phyloP scores from a whole-genome alignment of 2,329 filamentous ascomycete species.

The Coleophoma cylindrospora region DNA sequence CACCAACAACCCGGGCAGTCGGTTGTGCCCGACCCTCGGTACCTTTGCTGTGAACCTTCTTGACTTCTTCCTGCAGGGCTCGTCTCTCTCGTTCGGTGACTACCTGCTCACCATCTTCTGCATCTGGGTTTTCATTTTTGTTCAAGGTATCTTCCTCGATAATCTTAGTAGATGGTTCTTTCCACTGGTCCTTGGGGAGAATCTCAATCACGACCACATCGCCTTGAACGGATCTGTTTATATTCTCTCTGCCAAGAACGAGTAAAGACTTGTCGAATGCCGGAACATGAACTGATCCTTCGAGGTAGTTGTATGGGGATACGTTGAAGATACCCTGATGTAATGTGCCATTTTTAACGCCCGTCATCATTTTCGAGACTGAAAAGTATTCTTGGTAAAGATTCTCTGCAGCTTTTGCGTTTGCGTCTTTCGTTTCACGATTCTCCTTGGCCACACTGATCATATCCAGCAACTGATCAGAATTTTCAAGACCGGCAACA shows the following conservation, averaged over 20 bases:
- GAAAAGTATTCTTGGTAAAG: conserved; percentile 87
- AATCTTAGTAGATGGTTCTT: conserved; percentile 89
- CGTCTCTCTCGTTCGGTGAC: conserved; percentile 83
- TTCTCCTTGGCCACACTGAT: conserved; percentile 75
- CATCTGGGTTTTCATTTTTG: conserved; percentile 89
- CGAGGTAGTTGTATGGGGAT: conserved; percentile 95
- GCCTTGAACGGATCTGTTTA: conserved; percentile 88
- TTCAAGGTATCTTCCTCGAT: conserved; percentile 91
- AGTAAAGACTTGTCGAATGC: conserved; percentile 87
- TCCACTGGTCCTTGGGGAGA: conserved; percentile 93
- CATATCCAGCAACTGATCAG: conserved; percentile 86
- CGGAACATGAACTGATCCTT: conserved; percentile 85
- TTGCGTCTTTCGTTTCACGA: conserved; percentile 57
- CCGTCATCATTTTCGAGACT: conserved; percentile 90
- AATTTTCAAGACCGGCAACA: conserved; percentile 77
- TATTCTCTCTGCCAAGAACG: conserved; percentile 88
- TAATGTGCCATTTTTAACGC: conserved; percentile 78
- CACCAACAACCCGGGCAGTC: conserved; percentile 85
- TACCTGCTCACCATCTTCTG: conserved; percentile 69
- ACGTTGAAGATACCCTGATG: conserved; percentile 96
- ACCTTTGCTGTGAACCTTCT: conserved; percentile 71
- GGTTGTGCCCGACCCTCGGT: conserved; percentile 78
- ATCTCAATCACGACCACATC: conserved; percentile 93
- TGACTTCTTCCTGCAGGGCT: conserved; percentile 87
- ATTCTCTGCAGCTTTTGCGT: conserved; percentile 59